phyloP scores from a whole-genome alignment of 192 early-diverging fungal genomes.

The Allomyces arbusculus region DNA sequence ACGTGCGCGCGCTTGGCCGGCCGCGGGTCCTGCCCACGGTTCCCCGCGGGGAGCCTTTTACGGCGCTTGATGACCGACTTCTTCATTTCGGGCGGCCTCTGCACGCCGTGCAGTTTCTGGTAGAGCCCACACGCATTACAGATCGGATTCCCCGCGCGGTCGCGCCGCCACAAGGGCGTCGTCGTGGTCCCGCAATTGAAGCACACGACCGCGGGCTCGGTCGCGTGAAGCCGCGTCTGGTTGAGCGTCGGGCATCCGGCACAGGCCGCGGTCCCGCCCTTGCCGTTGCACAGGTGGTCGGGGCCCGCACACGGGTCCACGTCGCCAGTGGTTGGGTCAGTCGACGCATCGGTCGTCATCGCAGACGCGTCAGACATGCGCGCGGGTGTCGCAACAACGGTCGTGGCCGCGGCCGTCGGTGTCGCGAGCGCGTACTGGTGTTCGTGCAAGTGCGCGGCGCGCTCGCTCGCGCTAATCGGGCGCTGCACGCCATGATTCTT shows the following conservation, averaged over 20 bases:
- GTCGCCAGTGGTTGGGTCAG: not conserved
- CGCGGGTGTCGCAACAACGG: too few relatives aligned
- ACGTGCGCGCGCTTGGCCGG: too few relatives aligned
- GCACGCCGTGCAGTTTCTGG: slow-evolving; percentile 53
- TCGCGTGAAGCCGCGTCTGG: slow-evolving; percentile 4
- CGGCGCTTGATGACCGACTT: slow-evolving; percentile 45
- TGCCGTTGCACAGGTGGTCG: not conserved
- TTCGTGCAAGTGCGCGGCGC: too few relatives aligned
- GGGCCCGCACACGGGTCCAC: not conserved
- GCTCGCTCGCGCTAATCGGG: too few relatives aligned
- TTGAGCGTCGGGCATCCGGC: not conserved
- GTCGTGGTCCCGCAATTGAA: slow-evolving; percentile 48
- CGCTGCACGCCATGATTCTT: too few relatives aligned
- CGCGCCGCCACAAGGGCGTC: slow-evolving; percentile 59
- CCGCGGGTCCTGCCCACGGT: too few relatives aligned
- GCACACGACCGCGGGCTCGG: slow-evolving; percentile 14
- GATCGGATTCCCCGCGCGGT: slow-evolving; percentile 40
- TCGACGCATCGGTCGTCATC: too few relatives aligned
- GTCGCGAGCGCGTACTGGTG: too few relatives aligned
- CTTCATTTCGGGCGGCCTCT: slow-evolving; percentile 54
- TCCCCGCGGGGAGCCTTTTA: slow-evolving; percentile 15
- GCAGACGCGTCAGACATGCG: too few relatives aligned
- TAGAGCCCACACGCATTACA: slow-evolving; percentile 91
- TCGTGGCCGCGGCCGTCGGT: not conserved
- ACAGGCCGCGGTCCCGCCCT: not conserved